phyloP scores from a whole-genome alignment of 139 green algal genomes.

The Tetraselmis chui region DNA sequence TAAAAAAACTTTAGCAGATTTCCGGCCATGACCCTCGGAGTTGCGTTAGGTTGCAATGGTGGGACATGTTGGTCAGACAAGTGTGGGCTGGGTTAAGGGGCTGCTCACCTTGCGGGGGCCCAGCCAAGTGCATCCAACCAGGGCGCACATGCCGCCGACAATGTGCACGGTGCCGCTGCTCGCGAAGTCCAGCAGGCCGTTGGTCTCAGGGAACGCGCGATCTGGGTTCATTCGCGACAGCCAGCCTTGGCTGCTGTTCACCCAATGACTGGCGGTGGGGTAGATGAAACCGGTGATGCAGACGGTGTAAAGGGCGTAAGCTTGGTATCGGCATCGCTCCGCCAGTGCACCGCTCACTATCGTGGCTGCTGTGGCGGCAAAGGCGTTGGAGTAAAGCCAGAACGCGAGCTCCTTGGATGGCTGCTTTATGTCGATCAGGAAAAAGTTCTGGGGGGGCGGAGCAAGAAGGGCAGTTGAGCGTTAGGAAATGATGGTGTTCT shows the following conservation, averaged over 20 bases:
- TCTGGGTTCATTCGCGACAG: background rate
- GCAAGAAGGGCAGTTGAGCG: too few relatives aligned
- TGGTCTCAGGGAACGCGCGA: background rate
- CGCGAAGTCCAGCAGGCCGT: background rate
- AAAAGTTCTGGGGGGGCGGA: slow-evolving; percentile 15
- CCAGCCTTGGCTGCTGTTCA: background rate
- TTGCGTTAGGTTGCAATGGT: too few relatives aligned
- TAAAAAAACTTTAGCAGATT: too few relatives aligned
- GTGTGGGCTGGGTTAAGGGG: too few relatives aligned
- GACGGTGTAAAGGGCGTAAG: slow-evolving; percentile 45
- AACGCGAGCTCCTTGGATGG: background rate
- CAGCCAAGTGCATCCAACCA: background rate
- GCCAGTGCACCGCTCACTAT: slow-evolving; percentile 41
- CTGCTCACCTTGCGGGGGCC: background rate
- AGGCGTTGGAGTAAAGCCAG: slow-evolving; percentile 29
- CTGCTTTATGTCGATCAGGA: slow-evolving; percentile 27
- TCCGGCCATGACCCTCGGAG: too few relatives aligned
- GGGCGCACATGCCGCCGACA: background rate
- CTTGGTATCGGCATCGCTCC: slow-evolving; percentile 36
- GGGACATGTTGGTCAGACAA: too few relatives aligned
- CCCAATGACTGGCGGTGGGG: slow-evolving; percentile 51
- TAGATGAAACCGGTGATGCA: slow-evolving; percentile 57
- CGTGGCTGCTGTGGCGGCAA: slow-evolving; percentile 28
- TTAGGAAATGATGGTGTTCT: too few relatives aligned
- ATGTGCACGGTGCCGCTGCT: background rate